Base-by-base conservation (phyloP, 257 asterid species). In the Salvia hispanica region DNA sequence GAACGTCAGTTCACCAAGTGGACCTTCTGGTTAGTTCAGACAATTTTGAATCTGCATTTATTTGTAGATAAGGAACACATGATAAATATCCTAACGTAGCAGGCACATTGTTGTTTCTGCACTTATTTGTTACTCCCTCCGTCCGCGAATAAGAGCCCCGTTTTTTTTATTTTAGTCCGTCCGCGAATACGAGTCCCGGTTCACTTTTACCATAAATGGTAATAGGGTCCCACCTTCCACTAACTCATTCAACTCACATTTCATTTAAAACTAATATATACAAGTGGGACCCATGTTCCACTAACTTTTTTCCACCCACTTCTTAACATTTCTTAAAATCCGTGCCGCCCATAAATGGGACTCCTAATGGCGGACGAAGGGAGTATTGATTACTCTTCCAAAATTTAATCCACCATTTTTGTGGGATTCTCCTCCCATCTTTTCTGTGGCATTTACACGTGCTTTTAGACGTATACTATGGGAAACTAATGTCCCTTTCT, bases 11-110 rank as follows among this genome's bases (percentile, higher is more conserved):
- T 40, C 82, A 51, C 81, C 88, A n/a, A 85, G 85, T 59, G 84
- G 81, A 65, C 52, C 92, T 77, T 71, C 95, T 71, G 95, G 98
- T 92, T 70, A 80, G 86, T 64, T 70, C 52, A 12, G 7, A 48
- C 43, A 7, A 66, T 77, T 48, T 14, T 16, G 57, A 44, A 46
- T 14, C 47, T 2, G 15, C 60, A 45, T 67, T 72, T 76, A 52
- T 11, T 64, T 34, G 14, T 60, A 18, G 45, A 56, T 13, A 55
- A 48, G 57, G 53, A 9, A 59, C 10, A 28, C 45, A 25, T 40
- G 53, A 25, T 65, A 5, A 39, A 39, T 64, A 5, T 9, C 13
- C 45, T 52, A n/a, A 44, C 28, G 64, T 39, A 52, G 44, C 31
- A 15, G 76, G 2, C 36, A 9, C 6, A 39, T 51, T n/a, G 14